A percentile compares a stretch with the other conserved stretches of the same genome.
Conservation (phyloP, 73 alveolate genomes). For the Breviolum minutum region DNA sequence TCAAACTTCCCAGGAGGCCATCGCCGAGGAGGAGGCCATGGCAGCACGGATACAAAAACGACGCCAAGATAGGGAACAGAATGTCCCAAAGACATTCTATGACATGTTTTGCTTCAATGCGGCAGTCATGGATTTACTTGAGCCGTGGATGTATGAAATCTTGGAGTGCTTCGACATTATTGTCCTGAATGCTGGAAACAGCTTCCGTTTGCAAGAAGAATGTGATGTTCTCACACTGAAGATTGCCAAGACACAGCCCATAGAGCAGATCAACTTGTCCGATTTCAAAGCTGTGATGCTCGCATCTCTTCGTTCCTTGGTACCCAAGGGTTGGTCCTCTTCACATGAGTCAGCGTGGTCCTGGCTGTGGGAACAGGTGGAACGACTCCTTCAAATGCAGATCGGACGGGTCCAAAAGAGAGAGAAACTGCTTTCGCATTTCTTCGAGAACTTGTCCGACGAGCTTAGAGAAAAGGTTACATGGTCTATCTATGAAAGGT, state of each 20-base stretch:
- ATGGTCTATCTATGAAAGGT: background rate
- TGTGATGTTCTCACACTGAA: conserved; percentile 49
- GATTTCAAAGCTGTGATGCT: conserved; percentile 78
- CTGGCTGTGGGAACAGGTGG: conserved; percentile 87
- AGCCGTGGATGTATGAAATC: conserved; percentile 82
- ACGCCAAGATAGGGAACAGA: conserved; percentile 12
- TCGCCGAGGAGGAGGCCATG: conserved; percentile 23
- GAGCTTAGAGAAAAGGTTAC: background rate
- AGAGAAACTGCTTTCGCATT: background rate
- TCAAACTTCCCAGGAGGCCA: background rate
- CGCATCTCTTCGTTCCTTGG: conserved; percentile 79
- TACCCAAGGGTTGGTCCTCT: conserved; percentile 78
- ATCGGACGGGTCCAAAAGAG: background rate
- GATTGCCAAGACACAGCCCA: conserved; percentile 16
- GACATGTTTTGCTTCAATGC: conserved; percentile 95
- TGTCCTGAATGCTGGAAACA: conserved; percentile 57
- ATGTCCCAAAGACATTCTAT: conserved; percentile 66
- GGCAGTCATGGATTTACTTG: conserved; percentile 79
- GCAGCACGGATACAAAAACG: conserved; percentile 1
- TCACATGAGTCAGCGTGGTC: conserved; percentile 32
- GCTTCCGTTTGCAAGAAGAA: conserved; percentile 62
- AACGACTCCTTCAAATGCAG: conserved; percentile 25
- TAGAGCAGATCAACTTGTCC: background rate
- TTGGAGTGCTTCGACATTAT: conserved; percentile 78
- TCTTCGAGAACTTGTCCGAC: background rate